Evolutionary conservation across 169 alveolate species (phyloP).

Genomic region (Toxoplasma gondii): DNA sequence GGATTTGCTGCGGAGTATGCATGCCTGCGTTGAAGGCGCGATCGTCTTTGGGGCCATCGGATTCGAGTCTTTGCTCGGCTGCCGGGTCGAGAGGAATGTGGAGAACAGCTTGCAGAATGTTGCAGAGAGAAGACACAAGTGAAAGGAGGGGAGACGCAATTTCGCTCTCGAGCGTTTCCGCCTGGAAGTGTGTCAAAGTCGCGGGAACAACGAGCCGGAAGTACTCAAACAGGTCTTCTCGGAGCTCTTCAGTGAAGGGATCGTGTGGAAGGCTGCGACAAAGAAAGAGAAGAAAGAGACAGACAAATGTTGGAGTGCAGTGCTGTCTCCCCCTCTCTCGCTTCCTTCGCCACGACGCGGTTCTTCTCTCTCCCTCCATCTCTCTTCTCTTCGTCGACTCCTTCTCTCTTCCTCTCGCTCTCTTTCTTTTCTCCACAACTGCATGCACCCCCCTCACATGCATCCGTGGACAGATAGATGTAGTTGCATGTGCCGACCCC

Average conservation of each 20-base stretch:
- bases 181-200: neutral
- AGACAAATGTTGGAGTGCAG: too few relatives aligned
- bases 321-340: too few relatives aligned
- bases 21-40: neutral
- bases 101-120: slow-evolving; percentile 43
- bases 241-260: neutral
- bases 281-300: neutral
- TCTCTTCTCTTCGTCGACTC: too few relatives aligned
- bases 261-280: slow-evolving; percentile 40
- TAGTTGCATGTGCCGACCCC: too few relatives aligned
- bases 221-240: slow-evolving; percentile 8
- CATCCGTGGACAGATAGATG: too few relatives aligned
- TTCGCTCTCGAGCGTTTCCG: neutral
- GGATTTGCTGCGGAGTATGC: neutral
- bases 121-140: slow-evolving; percentile 30
- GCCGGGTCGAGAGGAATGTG: slow-evolving; percentile 33
- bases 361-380: too few relatives aligned
- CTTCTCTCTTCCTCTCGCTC: too few relatives aligned
- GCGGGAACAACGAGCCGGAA: slow-evolving; percentile 58
- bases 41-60: neutral
- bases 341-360: too few relatives aligned
- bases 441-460: too few relatives aligned
- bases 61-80: neutral
- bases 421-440: too few relatives aligned
- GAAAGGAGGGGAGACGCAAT: neutral